Base-by-base conservation (phyloP, 75 land plant genomes). In the Sequoiadendron giganteum region DNA sequence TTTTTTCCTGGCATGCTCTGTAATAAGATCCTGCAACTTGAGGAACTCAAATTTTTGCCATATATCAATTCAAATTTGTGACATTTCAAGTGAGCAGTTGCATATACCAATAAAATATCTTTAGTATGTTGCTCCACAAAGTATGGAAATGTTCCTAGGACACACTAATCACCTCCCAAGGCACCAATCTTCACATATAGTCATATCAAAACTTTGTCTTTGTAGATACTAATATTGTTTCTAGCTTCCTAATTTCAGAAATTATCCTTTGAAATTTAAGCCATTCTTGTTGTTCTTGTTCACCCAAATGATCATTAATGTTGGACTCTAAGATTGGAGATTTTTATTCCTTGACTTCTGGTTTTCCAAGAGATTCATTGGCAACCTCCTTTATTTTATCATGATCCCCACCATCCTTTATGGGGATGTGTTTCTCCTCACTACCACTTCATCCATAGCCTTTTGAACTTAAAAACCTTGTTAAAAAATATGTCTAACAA, bases 71-170 rank as follows among this genome's bases (percentile, higher is more conserved):
- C 89, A 85, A 91, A 94, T 47, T 89, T 90, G 81, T 93, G 95
- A 25, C 94, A 92, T 83, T 91, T 94, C 88, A 97, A 88, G 93
- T 97, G 95, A 15, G 99, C 91, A 47, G 93, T 92, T 84, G 92
- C 94, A 92, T 97, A 97, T 88, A 96, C 99, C 61, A 96, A 91
- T 90, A n/a, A n/a, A n/a, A n/a, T n/a, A n/a, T n/a, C n/a, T n/a
- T n/a, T n/a, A n/a, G n/a, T n/a, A n/a, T n/a, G n/a, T 90, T 94
- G 95, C 99, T 93, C 56, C n/a, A 95, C 77, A 79, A 89, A 90
- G 86, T 95, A 95, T 13, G 99, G 97, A 87, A 97, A 97, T 45
- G 90, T 15, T 94, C 94, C 93, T 94, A 92, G 21, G 95, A n/a
- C n/a, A n/a, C n/a, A n/a, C n/a, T n/a, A n/a, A n/a, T n/a, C n/a